Base-by-base conservation (phyloP, 305 asterid genomes). In the Plantago lanceolata region DNA sequence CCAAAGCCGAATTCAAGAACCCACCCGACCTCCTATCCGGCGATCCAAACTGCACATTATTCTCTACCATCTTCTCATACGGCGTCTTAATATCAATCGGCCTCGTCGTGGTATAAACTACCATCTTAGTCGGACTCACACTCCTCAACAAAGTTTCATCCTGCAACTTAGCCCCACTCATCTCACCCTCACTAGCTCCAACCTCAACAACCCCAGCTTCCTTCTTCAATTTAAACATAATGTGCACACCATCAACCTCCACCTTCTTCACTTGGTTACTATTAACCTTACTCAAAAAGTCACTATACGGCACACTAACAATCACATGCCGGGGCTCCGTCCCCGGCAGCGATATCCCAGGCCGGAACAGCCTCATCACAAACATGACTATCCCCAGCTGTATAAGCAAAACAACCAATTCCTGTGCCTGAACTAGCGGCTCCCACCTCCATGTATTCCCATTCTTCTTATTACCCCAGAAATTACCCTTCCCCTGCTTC, bases 11-110 rank as follows among this genome's bases (percentile, higher is more conserved):
- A 69, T 86, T 87, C 84, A 94, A 66, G 83, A 94, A 85, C 43
- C 97, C 97, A 26, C 99, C 99, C 48, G 99, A 88, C 81, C 96
- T 84, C 85, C 90, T 94, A 78, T 94, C 96, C 0, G 96, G 99
- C 31, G 96, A 94, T 48, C 99, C 96, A 77, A 90, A 94, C 84
- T 88, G 94, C 50, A 94, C 99, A 75, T 82, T 83, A 77, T 94
- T 88, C 75, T 90, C 97, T 17, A 90, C 71, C 99, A 94, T 94
- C 83, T 88, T 88, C 73, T 90, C 96, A 66, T 94, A 94, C 2
- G 97, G 99, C 2, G 96, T 76, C 77, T 86, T 94, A 69, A 94
- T 84, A 72, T 94, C 99, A 64, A 65, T 67, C 0, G 99, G 99
- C 78, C 97, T 84, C 2, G 96, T 94, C 0, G 97, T 90, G 0